Evolutionary conservation across 129 eudicot species (phyloP).

Genomic region (Lactuca sativa): DNA sequence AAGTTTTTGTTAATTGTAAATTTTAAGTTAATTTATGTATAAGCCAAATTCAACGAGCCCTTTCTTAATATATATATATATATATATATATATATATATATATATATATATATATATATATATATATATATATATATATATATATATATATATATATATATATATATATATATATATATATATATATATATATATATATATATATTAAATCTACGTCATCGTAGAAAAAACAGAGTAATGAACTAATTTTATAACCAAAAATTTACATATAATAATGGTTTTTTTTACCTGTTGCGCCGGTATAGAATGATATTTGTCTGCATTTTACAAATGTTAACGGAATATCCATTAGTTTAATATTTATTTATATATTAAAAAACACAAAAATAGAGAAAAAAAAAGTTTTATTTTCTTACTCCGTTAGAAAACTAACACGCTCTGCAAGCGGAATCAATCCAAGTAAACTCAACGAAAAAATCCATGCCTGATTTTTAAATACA

Average conservation of each 20-base stretch:
- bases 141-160: too few species aligned
- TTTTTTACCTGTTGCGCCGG: constrained; percentile 80
- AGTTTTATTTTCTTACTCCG: constrained; percentile 53
- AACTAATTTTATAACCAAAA: not conserved
- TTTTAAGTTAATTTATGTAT: not conserved
- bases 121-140: too few species aligned
- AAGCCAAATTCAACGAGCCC: not conserved
- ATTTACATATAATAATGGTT: not conserved
- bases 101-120: too few species aligned
- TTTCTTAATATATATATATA: not conserved
- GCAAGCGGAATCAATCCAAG: constrained; percentile 86
- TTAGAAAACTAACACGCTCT: constrained; percentile 77
- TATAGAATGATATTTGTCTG: constrained; percentile 85
- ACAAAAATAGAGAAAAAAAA: not conserved
- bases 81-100: too few species aligned
- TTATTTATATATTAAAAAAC: not conserved
- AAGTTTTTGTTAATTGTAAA: too few species aligned
- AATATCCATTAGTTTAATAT: not conserved
- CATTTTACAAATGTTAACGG: constrained; percentile 19
- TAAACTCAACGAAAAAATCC: constrained; percentile 76
- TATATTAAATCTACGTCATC: not conserved
- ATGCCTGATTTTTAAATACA: constrained; percentile 42
- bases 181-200: too few species aligned
- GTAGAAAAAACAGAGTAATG: not conserved
- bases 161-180: too few species aligned